Base-by-base conservation (phyloP, 495 filamentous ascomycete species). In the Xylaria longipes region DNA sequence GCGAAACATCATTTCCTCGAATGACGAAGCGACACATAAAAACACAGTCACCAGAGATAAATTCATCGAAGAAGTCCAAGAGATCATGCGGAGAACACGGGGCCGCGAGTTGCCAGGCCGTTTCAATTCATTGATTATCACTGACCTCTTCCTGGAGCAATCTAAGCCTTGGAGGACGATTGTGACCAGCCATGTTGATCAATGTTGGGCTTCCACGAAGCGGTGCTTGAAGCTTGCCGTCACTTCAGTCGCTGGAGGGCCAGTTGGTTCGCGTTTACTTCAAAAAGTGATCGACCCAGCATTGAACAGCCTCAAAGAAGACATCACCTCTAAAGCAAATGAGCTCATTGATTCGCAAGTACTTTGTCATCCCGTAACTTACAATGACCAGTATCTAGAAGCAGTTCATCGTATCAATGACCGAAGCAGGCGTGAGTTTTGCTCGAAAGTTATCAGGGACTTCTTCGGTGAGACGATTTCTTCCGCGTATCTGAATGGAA, bases 111-210 rank as follows among this genome's bases (percentile, higher is more conserved):
- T 89, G 15, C 85, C 85, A 8, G 85, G 86, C 22, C 83, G 81
- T 15, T 87, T 84, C 74, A 88, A 87, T 74, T 84, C 85, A 17
- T 75, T 86, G 48, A 77, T 89, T 20, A 75, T 88, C 5, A 72
- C 73, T 9, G 87, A 89, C 68, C 74, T 89, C 25, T 88, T 89
- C 66, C 73, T 71, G 41, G 83, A 88, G 70, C 86, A 89, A 64
- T 86, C 78, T 5, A 56, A 54, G 39, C 80, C 78, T 4, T 89
- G 85, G 88, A 73, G 81, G 64, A n/a, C 52, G 0, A 75, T 89
- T n/a, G 80, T 82, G 9, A 58, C 56, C 4, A 71, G 67, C 9
- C 82, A 86, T 67, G 74, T 85, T 48, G 35, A 72, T 12, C 72
- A 58, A 25, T 72, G 81, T 15, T 84, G 80, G 77, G 45, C 69